phyloP scores from a whole-genome alignment of 495 filamentous ascomycete species.

The Hypoxylon perforatum region DNA sequence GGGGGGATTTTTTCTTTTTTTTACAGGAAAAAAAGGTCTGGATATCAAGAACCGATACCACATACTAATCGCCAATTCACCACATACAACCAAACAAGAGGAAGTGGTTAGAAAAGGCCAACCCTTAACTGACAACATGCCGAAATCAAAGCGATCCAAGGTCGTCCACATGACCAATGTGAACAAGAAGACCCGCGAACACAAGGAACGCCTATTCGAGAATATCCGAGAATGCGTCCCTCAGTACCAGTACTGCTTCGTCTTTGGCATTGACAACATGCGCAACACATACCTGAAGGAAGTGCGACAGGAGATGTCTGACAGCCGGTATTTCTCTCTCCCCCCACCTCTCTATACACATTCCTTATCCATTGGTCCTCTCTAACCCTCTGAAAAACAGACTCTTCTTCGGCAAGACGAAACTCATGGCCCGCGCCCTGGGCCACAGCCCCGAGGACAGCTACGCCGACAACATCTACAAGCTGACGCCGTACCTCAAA shows the following conservation, averaged over 20 bases:
- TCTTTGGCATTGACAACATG: conserved; percentile 97
- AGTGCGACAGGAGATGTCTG: conserved; percentile 82
- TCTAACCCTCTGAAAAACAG: conserved; percentile 52
- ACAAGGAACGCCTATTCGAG: conserved; percentile 85
- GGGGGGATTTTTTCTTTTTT: conserved; percentile 4
- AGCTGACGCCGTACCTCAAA: conserved; percentile 74
- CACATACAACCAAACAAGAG: conserved; percentile 1
- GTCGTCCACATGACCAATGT: conserved; percentile 90
- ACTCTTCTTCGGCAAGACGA: conserved; percentile 98
- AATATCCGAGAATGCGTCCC: conserved; percentile 88
- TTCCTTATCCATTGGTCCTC: neutral
- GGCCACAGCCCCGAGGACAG: conserved; percentile 78
- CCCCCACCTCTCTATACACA: neutral
- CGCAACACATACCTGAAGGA: conserved; percentile 96
- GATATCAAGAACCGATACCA: neutral
- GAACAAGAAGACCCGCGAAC: conserved; percentile 87
- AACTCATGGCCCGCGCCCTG: conserved; percentile 95
- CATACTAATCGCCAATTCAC: too few relatives aligned
- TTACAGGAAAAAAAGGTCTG: neutral
- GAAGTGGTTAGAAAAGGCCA: neutral
- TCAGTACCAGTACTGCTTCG: conserved; percentile 87
- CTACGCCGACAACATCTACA: conserved; percentile 76
- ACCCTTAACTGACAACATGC: conserved; percentile 73
- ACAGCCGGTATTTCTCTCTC: conserved; percentile 74
- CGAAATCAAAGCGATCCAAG: conserved; percentile 92